These are phyloP conservation scores for Verticillium dahliae DNA, from an alignment of 2,329 filamentous ascomycete genomes.

Conservation along the genomic window DNA sequence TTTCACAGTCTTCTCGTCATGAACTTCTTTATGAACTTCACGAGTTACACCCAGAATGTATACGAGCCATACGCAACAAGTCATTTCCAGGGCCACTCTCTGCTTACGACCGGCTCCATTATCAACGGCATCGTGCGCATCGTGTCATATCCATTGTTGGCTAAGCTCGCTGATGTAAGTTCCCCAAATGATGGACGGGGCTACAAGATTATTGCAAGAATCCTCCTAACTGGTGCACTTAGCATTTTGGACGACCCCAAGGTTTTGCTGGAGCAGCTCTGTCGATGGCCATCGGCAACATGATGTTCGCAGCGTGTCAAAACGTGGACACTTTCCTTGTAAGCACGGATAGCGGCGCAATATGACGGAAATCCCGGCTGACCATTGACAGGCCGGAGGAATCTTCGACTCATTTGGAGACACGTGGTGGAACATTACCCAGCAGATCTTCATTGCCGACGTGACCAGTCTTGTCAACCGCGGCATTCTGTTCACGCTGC, in stretches of 20 bases:
- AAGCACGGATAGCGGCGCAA: slow-evolving; percentile 53
- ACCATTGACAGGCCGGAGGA: slow-evolving; percentile 38
- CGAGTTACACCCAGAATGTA: slow-evolving; percentile 21
- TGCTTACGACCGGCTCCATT: slow-evolving; percentile 40
- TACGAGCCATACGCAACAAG: slow-evolving; percentile 26
- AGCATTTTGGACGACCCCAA: slow-evolving; percentile 42
- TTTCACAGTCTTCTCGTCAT: slow-evolving; percentile 19
- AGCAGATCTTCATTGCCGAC: slow-evolving; percentile 35
- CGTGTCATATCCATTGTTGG: slow-evolving; percentile 51
- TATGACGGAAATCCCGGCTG: slow-evolving; percentile 41
- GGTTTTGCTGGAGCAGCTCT: slow-evolving; percentile 34
- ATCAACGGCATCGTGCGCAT: slow-evolving; percentile 40
- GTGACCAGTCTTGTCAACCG: slow-evolving; percentile 36
- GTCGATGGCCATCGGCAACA: slow-evolving; percentile 44
- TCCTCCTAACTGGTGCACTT: slow-evolving; percentile 35
- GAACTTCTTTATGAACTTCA: slow-evolving; percentile 22
- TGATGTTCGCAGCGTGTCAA: slow-evolving; percentile 56
- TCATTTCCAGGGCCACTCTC: slow-evolving; percentile 39
- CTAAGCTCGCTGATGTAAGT: slow-evolving; percentile 47
- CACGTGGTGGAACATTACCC: slow-evolving; percentile 23
- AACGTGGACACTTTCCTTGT: slow-evolving; percentile 53
- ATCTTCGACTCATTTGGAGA: slow-evolving; percentile 57
- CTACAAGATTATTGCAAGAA: background rate
- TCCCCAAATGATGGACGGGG: background rate
- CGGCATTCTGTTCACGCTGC: slow-evolving; percentile 33